Percentiles rank a stretch among this genome's conserved stretches.
Conservation (phyloP, 2,329 filamentous ascomycete species). For the Fusarium nygamai region DNA sequence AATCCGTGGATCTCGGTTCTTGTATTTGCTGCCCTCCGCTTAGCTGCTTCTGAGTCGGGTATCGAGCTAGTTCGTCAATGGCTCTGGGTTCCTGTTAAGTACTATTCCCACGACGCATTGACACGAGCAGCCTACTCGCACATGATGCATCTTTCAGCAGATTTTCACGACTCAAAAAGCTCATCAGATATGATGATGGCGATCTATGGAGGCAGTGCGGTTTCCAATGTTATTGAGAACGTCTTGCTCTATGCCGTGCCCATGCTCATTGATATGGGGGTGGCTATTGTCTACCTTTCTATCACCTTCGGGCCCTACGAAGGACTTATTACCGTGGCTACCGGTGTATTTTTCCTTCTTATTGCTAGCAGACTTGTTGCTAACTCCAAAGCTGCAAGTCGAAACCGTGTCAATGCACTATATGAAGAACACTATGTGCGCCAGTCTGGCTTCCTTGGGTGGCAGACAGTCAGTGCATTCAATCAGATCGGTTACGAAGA, state of each 20-base stretch:
- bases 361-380: slow-evolving; percentile 63
- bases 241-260: slow-evolving; percentile 67
- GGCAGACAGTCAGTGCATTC: slow-evolving; percentile 69
- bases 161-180: slow-evolving; percentile 70
- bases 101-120: slow-evolving; percentile 64
- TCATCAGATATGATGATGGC: slow-evolving; percentile 68
- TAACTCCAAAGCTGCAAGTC: slow-evolving; percentile 59
- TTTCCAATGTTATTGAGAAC: slow-evolving; percentile 66
- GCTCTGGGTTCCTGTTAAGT: slow-evolving; percentile 68
- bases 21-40: slow-evolving; percentile 61
- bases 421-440: slow-evolving; percentile 66
- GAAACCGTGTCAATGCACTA: slow-evolving; percentile 61
- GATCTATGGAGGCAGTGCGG: slow-evolving; percentile 62
- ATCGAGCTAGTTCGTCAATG: slow-evolving; percentile 63
- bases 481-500: slow-evolving; percentile 68
- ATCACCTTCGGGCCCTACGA: slow-evolving; percentile 69
- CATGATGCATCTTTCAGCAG: slow-evolving; percentile 68
- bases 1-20: slow-evolving; percentile 64
- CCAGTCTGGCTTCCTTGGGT: slow-evolving; percentile 65
- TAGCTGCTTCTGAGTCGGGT: slow-evolving; percentile 65
- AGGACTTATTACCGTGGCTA: slow-evolving; percentile 69
- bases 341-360: slow-evolving; percentile 65
- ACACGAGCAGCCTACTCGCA: slow-evolving; percentile 67
- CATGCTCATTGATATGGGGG: slow-evolving; percentile 67
- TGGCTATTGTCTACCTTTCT: slow-evolving; percentile 70